These are phyloP conservation scores for Bolboschoenoplectus hybrid DNA, from an alignment of 202 grass and related monocot genomes.

Conservation along the genomic window DNA sequence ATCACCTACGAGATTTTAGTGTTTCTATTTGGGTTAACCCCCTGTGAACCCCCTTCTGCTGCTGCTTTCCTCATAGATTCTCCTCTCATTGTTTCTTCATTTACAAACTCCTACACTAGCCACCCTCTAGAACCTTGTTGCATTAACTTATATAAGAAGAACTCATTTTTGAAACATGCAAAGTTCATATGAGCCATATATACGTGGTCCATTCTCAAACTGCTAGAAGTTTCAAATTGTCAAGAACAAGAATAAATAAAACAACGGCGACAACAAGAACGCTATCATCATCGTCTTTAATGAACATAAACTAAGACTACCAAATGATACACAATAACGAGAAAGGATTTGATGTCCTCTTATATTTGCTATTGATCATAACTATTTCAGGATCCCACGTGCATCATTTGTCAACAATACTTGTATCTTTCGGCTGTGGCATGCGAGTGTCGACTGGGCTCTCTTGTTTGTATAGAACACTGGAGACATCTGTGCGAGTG, in stretches of 20 bases:
- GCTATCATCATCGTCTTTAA: not conserved
- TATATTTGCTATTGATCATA: constrained; percentile 38
- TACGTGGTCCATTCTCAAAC: not conserved
- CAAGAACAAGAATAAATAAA: not conserved
- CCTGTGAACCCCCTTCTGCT: not conserved
- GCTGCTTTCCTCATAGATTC: not conserved
- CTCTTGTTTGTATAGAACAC: constrained; percentile 93
- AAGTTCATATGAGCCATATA: not conserved
- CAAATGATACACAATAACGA: not conserved
- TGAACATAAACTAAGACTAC: not conserved
- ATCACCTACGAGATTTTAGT: not conserved
- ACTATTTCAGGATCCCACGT: constrained; percentile 73
- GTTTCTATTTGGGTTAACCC: not conserved
- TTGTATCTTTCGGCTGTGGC: constrained; percentile 87
- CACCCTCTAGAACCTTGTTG: not conserved
- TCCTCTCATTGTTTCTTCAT: not conserved
- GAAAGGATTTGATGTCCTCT: not conserved
- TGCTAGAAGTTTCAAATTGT: not conserved
- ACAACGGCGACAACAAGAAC: not conserved
- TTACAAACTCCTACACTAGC: not conserved
- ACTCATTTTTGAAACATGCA: constrained; percentile 16
- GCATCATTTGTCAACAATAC: constrained; percentile 88
- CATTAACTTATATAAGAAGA: not conserved
- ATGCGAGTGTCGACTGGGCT: constrained; percentile 66
- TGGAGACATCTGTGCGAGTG: constrained; percentile 98